Base-by-base conservation (phyloP, 345 rosid genomes). In the Rhizophora mangle region DNA sequence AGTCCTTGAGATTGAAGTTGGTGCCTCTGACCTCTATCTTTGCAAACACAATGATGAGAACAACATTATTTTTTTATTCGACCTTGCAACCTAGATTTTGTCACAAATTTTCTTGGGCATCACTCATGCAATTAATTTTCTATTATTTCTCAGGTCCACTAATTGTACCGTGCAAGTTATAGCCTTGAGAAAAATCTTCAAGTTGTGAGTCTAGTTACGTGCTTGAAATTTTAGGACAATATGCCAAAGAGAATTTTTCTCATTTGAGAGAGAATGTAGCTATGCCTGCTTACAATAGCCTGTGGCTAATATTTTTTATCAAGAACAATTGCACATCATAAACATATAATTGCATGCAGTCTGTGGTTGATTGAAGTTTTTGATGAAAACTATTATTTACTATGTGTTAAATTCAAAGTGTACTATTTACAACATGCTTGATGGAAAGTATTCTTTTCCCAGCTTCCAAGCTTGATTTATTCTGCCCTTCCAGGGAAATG, bases 401-500 rank as follows among this genome's bases (percentile, higher is more conserved):
- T 15, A 43, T 13, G 4, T 43, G 18, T 11, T 13, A 13, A 43
- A 43, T 43, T 43, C 49, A 43, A 13, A 11, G 18, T 43, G 49
- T 13, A 3, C 1, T 43, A 13, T 43, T 43, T 43, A 13, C 49
- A 43, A 15, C 18, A 11, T 43, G 49, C 16, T 43, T 43, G 49
- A 43, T 43, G 49, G 49, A 43, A 43, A 43, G 18, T 13, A 29
- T 11, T 31, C 46, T 39, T 18, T 11, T 37, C 29, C 55, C 53
- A 20, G 26, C 32, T 26, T 60, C 9, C 32, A 39, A 58, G 9
- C n/a, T 59, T 32, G 47, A 53, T 57, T 66, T 20, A 29, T 65
- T 9, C 8, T 65, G 9, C 29, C 64, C 68, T 30, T 58, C 9
- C 66, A 91, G 97, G 86, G 97, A 94, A 81, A 83, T 91, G 92